Conservation (phyloP, 306 rosid genomes). For the Erythrophleum fordii region DNA sequence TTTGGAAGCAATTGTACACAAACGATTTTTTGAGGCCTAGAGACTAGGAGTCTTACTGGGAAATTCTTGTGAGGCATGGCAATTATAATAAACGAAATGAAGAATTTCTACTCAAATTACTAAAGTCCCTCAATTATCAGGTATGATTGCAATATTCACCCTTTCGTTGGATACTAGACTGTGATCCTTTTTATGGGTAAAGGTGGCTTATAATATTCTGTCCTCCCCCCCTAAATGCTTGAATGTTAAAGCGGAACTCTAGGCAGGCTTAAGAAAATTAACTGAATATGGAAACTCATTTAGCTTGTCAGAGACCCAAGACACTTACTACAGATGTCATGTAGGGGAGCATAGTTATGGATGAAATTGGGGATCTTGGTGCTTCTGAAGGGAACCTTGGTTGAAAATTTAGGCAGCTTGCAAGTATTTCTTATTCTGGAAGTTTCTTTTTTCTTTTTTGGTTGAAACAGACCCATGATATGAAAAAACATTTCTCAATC, state of each 20-base stretch:
- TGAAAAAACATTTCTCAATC: background rate
- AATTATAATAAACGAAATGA: constrained; percentile 8
- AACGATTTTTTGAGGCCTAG: background rate
- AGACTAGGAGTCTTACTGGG: background rate
- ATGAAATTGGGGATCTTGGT: background rate
- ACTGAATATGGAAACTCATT: background rate
- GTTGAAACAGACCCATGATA: background rate
- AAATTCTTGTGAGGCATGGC: background rate
- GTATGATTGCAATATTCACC: background rate
- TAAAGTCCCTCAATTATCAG: background rate
- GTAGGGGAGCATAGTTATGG: background rate
- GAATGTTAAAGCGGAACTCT: too few relatives aligned
- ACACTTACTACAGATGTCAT: background rate
- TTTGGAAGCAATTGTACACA: background rate
- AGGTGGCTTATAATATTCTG: background rate
- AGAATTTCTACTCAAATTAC: background rate
- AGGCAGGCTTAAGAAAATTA: background rate
- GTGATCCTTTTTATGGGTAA: background rate
- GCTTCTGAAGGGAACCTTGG: background rate
- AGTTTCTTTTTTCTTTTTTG: background rate
- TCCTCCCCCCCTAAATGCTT: background rate
- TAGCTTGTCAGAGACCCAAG: background rate
- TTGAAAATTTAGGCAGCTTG: constrained; percentile 5
- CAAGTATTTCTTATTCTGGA: background rate
- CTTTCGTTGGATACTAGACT: background rate